These are phyloP conservation scores for Auricularia auricula-judae DNA, from an alignment of 768 basidiomycete genomes.

Conservation along the genomic window DNA sequence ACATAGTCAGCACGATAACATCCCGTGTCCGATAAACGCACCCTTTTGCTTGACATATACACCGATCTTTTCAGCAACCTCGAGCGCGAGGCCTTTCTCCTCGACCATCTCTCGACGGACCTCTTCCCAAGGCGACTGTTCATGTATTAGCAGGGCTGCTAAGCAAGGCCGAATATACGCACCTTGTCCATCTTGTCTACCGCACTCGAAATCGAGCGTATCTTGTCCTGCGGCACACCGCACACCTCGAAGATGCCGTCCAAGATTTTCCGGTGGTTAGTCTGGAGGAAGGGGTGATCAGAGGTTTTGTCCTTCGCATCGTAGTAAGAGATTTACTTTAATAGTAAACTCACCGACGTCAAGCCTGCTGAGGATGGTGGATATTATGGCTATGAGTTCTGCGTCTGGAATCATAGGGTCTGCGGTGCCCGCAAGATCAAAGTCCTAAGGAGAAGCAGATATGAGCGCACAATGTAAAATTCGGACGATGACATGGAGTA, in stretches of 20 bases:
- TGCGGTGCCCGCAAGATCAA: constrained; percentile 87
- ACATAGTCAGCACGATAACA: neutral
- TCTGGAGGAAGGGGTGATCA: constrained; percentile 26
- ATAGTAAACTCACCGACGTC: constrained; percentile 92
- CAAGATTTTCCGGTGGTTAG: constrained; percentile 93
- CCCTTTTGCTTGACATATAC: constrained; percentile 96
- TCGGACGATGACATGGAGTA: too few species aligned
- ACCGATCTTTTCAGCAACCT: constrained; percentile 85
- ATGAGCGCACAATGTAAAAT: too few species aligned
- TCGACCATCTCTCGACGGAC: constrained; percentile 95
- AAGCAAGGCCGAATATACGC: constrained; percentile 5
- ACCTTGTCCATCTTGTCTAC: constrained; percentile 99
- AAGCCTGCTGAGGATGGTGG: constrained; percentile 68
- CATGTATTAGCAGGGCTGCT: too few species aligned
- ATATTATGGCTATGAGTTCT: constrained; percentile 73
- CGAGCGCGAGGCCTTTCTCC: constrained; percentile 79
- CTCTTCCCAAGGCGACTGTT: constrained; percentile 74
- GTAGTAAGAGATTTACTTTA: constrained; percentile 45
- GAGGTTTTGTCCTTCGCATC: neutral
- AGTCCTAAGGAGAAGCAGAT: constrained; percentile 45
- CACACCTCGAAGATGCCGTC: constrained; percentile 97
- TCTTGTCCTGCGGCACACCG: constrained; percentile 85
- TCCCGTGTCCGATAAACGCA: constrained; percentile 16
- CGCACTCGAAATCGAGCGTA: constrained; percentile 85
- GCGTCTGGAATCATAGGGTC: constrained; percentile 98